A percentile compares a stretch with the other conserved stretches of the same genome.
phyloP scores from a whole-genome alignment of 1,284 basidiomycete genomes.

The Apiotrichum siamense region DNA sequence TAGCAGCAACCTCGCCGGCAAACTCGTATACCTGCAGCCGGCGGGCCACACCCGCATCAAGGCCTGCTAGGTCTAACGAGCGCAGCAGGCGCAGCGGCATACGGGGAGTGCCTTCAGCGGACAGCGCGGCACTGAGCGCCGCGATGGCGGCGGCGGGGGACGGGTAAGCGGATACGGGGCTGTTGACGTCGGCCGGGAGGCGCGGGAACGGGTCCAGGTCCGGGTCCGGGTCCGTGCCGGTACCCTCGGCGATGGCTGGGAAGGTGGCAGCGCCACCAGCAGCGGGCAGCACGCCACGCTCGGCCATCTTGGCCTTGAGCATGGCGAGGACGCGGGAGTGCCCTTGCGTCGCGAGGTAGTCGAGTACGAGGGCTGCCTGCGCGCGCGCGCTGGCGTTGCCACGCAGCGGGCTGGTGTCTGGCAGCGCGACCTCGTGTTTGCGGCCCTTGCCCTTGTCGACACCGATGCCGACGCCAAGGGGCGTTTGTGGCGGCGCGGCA shows the following conservation, averaged over 20 bases:
- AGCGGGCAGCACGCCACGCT: slow-evolving; percentile 12
- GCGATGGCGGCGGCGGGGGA: not conserved
- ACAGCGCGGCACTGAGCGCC: not conserved
- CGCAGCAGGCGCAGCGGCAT: not conserved
- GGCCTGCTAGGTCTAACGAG: not conserved
- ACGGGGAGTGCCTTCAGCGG: not conserved
- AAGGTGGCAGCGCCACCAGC: not conserved
- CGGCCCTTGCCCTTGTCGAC: not conserved
- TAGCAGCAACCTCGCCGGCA: not conserved
- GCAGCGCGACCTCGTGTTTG: not conserved
- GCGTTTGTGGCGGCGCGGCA: not conserved
- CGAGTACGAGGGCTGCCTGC: slow-evolving; percentile 64
- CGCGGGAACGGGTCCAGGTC: not conserved
- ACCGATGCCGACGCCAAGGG: not conserved
- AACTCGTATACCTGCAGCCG: slow-evolving; percentile 6
- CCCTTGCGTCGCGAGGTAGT: slow-evolving; percentile 73
- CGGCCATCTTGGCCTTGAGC: slow-evolving; percentile 12
- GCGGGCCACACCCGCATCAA: not conserved
- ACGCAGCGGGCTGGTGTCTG: slow-evolving; percentile 3
- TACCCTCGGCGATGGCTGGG: no score
- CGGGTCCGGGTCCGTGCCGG: not conserved
- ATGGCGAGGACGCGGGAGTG: slow-evolving; percentile 55
- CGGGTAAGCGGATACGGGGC: not conserved
- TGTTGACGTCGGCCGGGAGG: not conserved
- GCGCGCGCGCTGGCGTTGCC: slow-evolving; percentile 31